phyloP scores from a whole-genome alignment of 495 filamentous ascomycete species.

The Jackrogersella multiformis region DNA sequence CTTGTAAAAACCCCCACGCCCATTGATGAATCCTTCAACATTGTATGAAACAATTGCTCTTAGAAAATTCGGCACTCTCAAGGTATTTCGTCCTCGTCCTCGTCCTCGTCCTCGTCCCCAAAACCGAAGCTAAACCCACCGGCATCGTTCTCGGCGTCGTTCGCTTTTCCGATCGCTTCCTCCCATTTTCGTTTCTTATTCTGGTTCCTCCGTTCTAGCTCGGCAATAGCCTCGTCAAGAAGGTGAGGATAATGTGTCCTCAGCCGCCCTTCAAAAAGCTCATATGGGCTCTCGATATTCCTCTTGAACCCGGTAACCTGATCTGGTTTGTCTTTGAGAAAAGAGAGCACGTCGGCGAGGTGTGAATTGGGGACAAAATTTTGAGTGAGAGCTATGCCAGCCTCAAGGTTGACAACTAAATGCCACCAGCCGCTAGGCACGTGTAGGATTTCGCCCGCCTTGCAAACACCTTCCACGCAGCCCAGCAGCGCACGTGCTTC shows the following conservation, averaged over 20 bases:
- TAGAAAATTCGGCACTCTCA: no score
- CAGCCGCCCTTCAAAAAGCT: conserved; percentile 78
- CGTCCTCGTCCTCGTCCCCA: conserved; percentile 68
- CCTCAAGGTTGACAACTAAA: conserved; percentile 87
- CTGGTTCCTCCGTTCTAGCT: conserved; percentile 68
- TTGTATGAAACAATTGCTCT: no score
- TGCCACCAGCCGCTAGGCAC: conserved; percentile 97
- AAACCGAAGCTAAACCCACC: conserved; percentile 81
- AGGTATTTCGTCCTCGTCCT: conserved; percentile 56
- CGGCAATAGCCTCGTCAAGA: conserved; percentile 68
- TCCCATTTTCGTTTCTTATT: conserved; percentile 89
- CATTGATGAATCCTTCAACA: not conserved
- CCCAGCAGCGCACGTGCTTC: conserved; percentile 80
- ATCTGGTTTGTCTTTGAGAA: conserved; percentile 81
- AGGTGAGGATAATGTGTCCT: conserved; percentile 68
- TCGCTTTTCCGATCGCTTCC: conserved; percentile 66
- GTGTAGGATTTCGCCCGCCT: conserved; percentile 88
- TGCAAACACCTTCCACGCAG: conserved; percentile 88
- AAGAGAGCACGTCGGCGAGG: conserved; percentile 77
- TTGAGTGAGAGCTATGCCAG: conserved; percentile 89
- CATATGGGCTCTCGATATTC: conserved; percentile 76
- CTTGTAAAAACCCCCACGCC: conserved; percentile 24
- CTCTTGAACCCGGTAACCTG: conserved; percentile 88
- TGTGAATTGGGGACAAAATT: conserved; percentile 91
- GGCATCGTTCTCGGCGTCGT: conserved; percentile 53